phyloP scores from a whole-genome alignment of 2,329 filamentous ascomycete genomes.

The Colletotrichum gloeosporioides region DNA sequence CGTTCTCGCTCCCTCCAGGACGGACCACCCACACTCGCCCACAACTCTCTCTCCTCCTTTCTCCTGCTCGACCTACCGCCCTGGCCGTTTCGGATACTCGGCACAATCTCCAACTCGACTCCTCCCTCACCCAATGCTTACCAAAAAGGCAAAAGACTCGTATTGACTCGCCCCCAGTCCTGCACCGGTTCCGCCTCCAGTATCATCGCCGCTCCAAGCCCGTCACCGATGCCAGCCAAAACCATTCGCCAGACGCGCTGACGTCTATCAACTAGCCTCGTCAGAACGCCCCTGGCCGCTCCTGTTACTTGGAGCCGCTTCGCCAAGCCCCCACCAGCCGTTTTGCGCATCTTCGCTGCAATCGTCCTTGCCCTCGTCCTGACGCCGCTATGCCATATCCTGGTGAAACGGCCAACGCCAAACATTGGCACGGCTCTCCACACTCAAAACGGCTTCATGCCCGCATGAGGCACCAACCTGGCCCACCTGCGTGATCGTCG shows the following conservation, averaged over 20 bases:
- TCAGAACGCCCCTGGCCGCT: background rate
- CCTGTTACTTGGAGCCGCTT: background rate
- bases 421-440: conserved; percentile 12
- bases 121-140: background rate
- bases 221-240: background rate
- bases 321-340: background rate
- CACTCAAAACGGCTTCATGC: conserved; percentile 13
- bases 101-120: background rate
- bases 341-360: background rate
- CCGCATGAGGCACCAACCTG: conserved; percentile 11
- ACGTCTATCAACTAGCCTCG: conserved; percentile 1
- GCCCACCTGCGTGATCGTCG: conserved; percentile 20
- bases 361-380: background rate
- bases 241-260: background rate
- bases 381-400: conserved; percentile 3
- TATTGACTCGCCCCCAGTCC: background rate
- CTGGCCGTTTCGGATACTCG: conserved; percentile 9
- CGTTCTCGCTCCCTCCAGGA: background rate
- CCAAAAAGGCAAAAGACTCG: background rate
- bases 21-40: background rate
- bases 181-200: conserved; percentile 12
- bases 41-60: background rate
- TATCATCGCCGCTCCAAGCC: conserved; percentile 13
- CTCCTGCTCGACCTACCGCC: background rate
- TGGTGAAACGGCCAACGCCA: conserved; percentile 12